phyloP scores from a whole-genome alignment of 2,329 filamentous ascomycete genomes.

The Botrytis medusae region DNA sequence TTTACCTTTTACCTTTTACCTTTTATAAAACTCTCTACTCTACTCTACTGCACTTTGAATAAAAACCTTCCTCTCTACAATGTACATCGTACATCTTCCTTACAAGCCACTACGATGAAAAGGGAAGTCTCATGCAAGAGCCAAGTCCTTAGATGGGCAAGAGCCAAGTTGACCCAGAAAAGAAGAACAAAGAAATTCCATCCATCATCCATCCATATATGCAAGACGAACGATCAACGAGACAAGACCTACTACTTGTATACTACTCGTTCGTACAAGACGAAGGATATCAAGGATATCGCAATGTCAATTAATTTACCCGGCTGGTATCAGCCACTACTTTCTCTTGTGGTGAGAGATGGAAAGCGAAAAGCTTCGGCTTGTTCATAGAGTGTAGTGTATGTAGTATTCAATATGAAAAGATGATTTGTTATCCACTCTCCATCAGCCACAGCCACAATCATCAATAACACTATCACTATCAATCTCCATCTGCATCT shows the following conservation, averaged over 20 bases:
- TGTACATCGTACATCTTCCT: no score
- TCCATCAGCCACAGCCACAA: neutral
- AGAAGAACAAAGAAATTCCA: conserved; percentile 8
- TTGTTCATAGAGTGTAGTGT: no score
- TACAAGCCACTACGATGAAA: no score
- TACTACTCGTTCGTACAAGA: no score
- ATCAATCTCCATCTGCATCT: neutral
- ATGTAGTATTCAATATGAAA: no score
- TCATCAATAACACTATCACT: neutral
- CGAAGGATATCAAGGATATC: neutral
- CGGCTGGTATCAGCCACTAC: no score
- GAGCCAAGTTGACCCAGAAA: neutral
- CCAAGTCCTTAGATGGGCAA: neutral
- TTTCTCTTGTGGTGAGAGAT: neutral
- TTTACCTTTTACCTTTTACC: no score
- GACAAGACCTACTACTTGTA: no score
- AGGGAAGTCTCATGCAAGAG: neutral
- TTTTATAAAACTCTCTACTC: no score
- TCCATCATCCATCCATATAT: no score
- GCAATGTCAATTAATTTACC: neutral
- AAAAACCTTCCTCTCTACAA: neutral
- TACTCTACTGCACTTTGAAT: neutral
- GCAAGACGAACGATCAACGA: neutral
- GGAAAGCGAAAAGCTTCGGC: no score
- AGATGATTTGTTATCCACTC: no score